phyloP scores from a whole-genome alignment of 2,329 filamentous ascomycete genomes.

The Tolypocladium tropicale region DNA sequence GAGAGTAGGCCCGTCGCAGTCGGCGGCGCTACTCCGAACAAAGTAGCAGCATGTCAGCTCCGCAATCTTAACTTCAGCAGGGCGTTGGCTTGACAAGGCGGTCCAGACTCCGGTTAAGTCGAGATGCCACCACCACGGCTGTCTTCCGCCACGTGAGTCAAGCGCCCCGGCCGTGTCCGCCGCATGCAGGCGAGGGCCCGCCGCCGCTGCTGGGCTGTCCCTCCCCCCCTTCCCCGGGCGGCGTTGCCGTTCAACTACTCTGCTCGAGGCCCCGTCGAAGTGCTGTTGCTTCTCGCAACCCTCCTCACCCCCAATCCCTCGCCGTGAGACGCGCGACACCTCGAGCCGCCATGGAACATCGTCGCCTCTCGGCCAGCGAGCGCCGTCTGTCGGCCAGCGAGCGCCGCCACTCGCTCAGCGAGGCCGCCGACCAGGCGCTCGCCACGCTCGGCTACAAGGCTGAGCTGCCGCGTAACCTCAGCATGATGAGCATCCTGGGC shows the following conservation, averaged over 20 bases:
- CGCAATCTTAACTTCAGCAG: not conserved
- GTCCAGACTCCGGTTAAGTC: not conserved
- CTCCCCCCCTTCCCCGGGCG: not conserved
- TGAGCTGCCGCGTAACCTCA: conserved; percentile 39
- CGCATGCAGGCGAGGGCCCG: not conserved
- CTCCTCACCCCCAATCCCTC: not conserved
- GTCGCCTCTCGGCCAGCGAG: conserved; percentile 8
- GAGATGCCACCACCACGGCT: not conserved
- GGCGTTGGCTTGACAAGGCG: not conserved
- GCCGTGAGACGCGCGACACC: not conserved
- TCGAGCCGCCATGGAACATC: conserved; percentile 3
- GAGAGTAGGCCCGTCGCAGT: too few relatives aligned
- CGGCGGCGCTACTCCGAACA: not conserved
- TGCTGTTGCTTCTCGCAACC: not conserved
- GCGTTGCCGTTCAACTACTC: not conserved
- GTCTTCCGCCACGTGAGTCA: not conserved
- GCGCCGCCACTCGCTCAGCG: conserved; percentile 8
- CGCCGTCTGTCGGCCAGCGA: too few relatives aligned
- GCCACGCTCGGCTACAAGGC: conserved; percentile 38
- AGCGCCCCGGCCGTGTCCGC: not conserved
- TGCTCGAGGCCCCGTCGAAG: not conserved
- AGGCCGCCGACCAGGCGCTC: conserved; percentile 30
- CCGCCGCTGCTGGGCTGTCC: not conserved
- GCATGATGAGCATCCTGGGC: conserved; percentile 36
- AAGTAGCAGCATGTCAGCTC: not conserved